Conservation (phyloP, 495 filamentous ascomycete genomes). For the Podospora tetraspora region DNA sequence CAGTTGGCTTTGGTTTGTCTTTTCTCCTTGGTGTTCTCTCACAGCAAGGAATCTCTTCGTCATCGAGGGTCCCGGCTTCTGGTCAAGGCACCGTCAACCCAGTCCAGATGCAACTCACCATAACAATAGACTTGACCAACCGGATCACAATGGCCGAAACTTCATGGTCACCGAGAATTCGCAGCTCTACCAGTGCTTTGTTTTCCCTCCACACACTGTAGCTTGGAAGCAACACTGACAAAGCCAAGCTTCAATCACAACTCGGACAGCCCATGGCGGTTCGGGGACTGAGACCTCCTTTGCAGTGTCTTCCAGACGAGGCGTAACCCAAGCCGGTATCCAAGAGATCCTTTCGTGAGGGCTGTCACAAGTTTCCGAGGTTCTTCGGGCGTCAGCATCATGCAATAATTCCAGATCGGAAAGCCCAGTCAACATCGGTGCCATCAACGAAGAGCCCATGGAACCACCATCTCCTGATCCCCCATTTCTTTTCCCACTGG, state of each 20-base stretch:
- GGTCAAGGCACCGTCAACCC: neutral
- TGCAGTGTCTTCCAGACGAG: neutral
- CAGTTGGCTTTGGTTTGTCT: too few species aligned
- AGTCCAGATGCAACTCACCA: neutral
- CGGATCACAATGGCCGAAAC: neutral
- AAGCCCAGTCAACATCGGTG: neutral
- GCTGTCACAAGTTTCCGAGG: neutral
- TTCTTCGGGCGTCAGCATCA: too few species aligned
- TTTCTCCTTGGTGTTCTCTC: too few species aligned
- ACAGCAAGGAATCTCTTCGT: neutral
- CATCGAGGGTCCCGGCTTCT: neutral
- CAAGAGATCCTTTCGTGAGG: neutral
- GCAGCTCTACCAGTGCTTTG: neutral
- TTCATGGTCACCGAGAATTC: neutral
- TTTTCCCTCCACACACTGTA: neutral
- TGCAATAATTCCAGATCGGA: neutral
- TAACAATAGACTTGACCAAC: neutral
- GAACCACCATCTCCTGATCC: too few species aligned
- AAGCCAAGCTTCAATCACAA: neutral
- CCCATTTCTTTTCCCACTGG: neutral
- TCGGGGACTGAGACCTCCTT: neutral
- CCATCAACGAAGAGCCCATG: neutral
- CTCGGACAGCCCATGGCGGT: neutral
- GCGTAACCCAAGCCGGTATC: too few species aligned
- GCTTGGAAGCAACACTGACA: neutral